Evolutionary conservation across 1,284 basidiomycete species (phyloP), one percentile per base, ranked within the genome.

Genomic region (Porogramme epimiltina): DNA sequence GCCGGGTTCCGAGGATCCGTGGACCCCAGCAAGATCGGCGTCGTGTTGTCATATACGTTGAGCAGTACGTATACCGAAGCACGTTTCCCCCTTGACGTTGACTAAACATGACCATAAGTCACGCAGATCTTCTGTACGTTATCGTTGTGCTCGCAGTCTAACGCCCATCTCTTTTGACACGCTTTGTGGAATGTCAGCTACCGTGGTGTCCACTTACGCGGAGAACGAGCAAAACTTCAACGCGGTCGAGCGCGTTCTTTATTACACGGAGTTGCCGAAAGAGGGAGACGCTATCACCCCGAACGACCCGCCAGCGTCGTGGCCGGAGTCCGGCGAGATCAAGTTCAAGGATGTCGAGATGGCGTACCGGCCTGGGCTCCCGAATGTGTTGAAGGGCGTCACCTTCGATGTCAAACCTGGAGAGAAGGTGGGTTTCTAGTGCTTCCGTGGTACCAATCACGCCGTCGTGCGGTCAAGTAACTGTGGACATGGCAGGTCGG

Each of bases 171-270:
- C 34, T 37, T 13, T 16, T 37, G 34, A 37, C 34, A 16, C n/a
- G 9, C 10, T 4, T n/a, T n/a, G n/a, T 37, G 13, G n/a, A n/a
- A 37, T n/a, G 13, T 9, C 51, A 84, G 82, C 82, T 2, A 73
- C 81, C 52, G 78, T 83, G 70, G 74, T 85, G 3, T 69, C 77
- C 0, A 75, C 76, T 49, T 84, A 79, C 63, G 82, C 83, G 9
- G 72, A 75, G 59, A 83, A 80, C 57, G 84, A 87, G 60, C 84
- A 85, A 63, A 84, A 86, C 59, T 85, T 87, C 81, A 86, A 90
- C 62, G 81, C 84, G 1, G 85, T 89, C 2, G 87, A 89, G 54
- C 77, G 87, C 20, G 70, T 87, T 10, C 68, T 84, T 18, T 77
- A 82, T 46, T 85, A 85, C 62, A 70, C 79, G 3, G 80, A 83